phyloP scores from a whole-genome alignment of 2,329 filamentous ascomycete genomes.

The Colletotrichum chlorophyti region DNA sequence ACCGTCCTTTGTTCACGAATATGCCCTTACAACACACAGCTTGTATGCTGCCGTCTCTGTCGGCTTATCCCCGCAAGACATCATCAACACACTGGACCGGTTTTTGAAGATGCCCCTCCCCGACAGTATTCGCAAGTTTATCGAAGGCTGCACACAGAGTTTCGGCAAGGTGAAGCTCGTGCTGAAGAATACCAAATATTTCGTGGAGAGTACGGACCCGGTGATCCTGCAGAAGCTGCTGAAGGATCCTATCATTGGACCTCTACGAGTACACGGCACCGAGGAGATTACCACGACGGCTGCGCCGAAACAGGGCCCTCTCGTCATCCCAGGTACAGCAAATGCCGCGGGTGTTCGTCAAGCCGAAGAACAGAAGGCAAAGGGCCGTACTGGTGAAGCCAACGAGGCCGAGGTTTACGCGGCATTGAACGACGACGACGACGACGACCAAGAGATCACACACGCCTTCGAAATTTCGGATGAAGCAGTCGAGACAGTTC shows the following conservation, averaged over 20 bases:
- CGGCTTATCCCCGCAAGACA: conserved; percentile 87
- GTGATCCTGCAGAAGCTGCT: conserved; percentile 86
- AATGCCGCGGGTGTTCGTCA: conserved; percentile 89
- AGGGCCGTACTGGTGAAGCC: conserved; percentile 53
- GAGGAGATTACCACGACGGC: conserved; percentile 79
- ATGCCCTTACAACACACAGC: conserved; percentile 88
- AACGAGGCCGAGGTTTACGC: conserved; percentile 75
- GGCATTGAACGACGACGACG: conserved; percentile 80
- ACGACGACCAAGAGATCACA: conserved; percentile 85
- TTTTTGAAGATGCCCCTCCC: conserved; percentile 90
- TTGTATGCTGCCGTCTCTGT: conserved; percentile 95
- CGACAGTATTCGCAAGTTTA: conserved; percentile 80
- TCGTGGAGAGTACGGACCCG: conserved; percentile 89
- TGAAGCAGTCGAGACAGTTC: conserved; percentile 82
- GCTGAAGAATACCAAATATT: conserved; percentile 92
- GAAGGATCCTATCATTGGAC: conserved; percentile 81
- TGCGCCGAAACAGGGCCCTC: conserved; percentile 83
- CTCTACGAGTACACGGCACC: conserved; percentile 75
- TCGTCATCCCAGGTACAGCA: conserved; percentile 94
- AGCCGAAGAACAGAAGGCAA: conserved; percentile 57
- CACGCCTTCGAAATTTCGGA: conserved; percentile 93
- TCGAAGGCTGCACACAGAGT: conserved; percentile 80
- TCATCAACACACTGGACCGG: conserved; percentile 85
- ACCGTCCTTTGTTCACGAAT: conserved; percentile 92
- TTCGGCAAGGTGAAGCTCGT: conserved; percentile 97